These are phyloP conservation scores for Hamigera avellanea DNA, from an alignment of 495 filamentous ascomycete genomes.

Conservation along the genomic window DNA sequence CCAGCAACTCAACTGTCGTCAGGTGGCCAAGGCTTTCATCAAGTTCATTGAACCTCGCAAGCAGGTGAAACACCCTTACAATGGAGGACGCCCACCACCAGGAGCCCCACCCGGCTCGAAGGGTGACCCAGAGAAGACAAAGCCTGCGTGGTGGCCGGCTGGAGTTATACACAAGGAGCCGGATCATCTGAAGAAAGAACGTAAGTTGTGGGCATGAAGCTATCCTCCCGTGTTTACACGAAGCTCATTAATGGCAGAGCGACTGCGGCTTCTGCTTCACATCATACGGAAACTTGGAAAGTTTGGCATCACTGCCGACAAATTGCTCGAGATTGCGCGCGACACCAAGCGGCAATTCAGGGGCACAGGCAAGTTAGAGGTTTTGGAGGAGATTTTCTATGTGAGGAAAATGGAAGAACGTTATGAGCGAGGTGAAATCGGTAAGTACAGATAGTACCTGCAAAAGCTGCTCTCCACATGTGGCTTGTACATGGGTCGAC, in stretches of 20 bases:
- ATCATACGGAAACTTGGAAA: slow-evolving; percentile 32
- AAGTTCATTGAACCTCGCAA: slow-evolving; percentile 79
- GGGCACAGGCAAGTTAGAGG: slow-evolving; percentile 22
- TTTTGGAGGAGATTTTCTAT: slow-evolving; percentile 41
- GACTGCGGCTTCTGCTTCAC: slow-evolving; percentile 30
- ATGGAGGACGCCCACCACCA: slow-evolving; percentile 35
- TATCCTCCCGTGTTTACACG: background rate
- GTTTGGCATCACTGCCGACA: slow-evolving; percentile 26
- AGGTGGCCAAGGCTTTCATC: slow-evolving; percentile 67
- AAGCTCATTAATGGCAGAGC: slow-evolving; percentile 14
- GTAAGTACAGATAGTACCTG: too few species aligned
- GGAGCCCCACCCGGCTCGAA: slow-evolving; percentile 25
- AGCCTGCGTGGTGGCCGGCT: slow-evolving; percentile 76
- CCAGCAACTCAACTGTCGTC: slow-evolving; percentile 34
- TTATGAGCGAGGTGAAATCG: slow-evolving; percentile 38
- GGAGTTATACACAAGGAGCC: slow-evolving; percentile 63
- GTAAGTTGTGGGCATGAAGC: slow-evolving; percentile 31
- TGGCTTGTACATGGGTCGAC: background rate
- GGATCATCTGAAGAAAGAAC: slow-evolving; percentile 67
- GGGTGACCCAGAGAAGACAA: slow-evolving; percentile 41
- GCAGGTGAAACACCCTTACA: slow-evolving; percentile 75
- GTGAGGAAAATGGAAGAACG: slow-evolving; percentile 43
- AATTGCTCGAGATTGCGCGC: slow-evolving; percentile 29
- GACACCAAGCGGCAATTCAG: slow-evolving; percentile 29
- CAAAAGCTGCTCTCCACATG: too few species aligned